These are phyloP conservation scores for Fusarium euwallaceae DNA, from an alignment of 2,329 filamentous ascomycete species.

Conservation along the genomic window DNA sequence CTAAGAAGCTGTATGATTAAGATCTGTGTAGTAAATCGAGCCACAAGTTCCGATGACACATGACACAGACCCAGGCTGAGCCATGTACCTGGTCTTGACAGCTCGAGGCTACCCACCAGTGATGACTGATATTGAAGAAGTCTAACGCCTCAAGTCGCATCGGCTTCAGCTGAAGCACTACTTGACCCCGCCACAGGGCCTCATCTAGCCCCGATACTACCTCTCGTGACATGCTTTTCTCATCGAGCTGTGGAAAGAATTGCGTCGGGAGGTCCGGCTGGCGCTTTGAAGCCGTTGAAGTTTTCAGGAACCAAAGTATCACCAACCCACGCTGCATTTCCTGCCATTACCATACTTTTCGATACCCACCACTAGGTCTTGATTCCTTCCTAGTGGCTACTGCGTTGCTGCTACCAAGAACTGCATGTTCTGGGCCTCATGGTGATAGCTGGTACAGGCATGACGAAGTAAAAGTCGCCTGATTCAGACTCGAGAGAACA, in stretches of 20 bases:
- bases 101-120: neutral
- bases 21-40: neutral
- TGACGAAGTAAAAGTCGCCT: neutral
- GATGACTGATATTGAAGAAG: slow-evolving; percentile 2
- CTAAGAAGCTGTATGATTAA: neutral
- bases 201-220: neutral
- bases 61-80: neutral
- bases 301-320: slow-evolving; percentile 33
- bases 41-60: neutral
- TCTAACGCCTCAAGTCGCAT: slow-evolving; percentile 15
- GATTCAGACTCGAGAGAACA: neutral
- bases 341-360: neutral
- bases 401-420: neutral
- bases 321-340: neutral
- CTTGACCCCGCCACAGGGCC: neutral
- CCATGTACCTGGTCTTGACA: neutral
- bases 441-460: neutral
- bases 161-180: neutral
- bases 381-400: neutral
- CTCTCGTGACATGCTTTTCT: neutral
- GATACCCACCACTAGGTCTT: neutral
- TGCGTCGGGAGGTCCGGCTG: neutral
- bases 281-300: slow-evolving; percentile 21
- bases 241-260: neutral
- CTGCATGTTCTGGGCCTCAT: neutral